These are phyloP conservation scores for Alternaria burnsii DNA, from an alignment of 2,329 filamentous ascomycete genomes.

Conservation along the genomic window DNA sequence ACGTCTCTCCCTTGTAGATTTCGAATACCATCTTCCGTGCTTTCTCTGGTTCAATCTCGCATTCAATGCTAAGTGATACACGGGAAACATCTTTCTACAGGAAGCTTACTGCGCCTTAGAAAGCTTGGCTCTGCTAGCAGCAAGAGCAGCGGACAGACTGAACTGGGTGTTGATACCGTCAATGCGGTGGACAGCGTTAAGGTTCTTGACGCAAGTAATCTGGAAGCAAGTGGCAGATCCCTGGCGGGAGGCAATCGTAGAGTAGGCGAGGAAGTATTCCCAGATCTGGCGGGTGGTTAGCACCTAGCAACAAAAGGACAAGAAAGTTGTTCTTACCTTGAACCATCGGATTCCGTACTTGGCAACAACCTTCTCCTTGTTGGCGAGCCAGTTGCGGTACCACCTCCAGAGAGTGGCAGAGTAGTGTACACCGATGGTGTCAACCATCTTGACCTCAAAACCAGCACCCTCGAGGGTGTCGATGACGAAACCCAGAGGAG, in stretches of 20 bases:
- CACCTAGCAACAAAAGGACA: not conserved
- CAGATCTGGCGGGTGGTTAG: conserved; percentile 70
- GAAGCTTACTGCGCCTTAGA: conserved; percentile 18
- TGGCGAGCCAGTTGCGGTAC: conserved; percentile 98
- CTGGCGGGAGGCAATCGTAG: conserved; percentile 84
- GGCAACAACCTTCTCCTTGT: conserved; percentile 88
- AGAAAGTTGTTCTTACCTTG: conserved; percentile 70
- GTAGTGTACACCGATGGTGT: conserved; percentile 97
- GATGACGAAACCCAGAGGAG: conserved; percentile 87
- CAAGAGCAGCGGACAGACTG: conserved; percentile 72
- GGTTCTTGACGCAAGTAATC: conserved; percentile 86
- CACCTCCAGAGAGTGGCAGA: conserved; percentile 96
- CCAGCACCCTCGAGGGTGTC: conserved; percentile 85
- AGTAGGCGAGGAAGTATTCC: conserved; percentile 90
- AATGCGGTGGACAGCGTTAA: conserved; percentile 84
- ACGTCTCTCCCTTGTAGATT: not conserved
- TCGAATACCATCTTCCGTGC: not conserved
- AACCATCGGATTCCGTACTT: conserved; percentile 98
- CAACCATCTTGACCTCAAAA: conserved; percentile 89
- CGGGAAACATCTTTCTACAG: not conserved
- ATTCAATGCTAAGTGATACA: not conserved
- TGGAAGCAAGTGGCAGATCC: conserved; percentile 87
- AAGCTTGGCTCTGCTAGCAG: conserved; percentile 54
- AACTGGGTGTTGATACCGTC: conserved; percentile 76
- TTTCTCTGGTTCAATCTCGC: not conserved